Percentiles rank a stretch among this genome's conserved stretches.
These are phyloP conservation scores for Yamadazyma takamatsuzukensis DNA, from an alignment of 805 yeast species.

Conservation along the genomic window DNA sequence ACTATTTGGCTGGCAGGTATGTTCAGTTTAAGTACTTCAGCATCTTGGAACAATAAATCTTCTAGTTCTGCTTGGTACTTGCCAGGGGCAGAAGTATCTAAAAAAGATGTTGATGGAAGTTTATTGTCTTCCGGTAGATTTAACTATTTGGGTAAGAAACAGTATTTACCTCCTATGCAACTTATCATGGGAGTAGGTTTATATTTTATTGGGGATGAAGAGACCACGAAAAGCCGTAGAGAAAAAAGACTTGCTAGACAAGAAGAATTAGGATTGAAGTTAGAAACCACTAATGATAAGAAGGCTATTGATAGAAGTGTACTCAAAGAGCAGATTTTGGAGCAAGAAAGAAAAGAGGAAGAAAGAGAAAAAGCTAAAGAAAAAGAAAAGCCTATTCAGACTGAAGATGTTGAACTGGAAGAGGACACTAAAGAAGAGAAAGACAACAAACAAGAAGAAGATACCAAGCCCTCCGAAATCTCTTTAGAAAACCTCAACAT, in stretches of 20 bases:
- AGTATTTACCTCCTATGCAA: constrained; percentile 72
- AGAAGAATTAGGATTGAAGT: constrained; percentile 34
- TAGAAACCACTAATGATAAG: constrained; percentile 34
- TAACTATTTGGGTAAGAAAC: constrained; percentile 50
- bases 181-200: constrained; percentile 88
- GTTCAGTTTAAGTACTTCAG: constrained; percentile 73
- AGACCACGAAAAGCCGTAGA: constrained; percentile 35
- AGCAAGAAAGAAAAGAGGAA: constrained; percentile 7
- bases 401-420: neutral
- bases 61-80: constrained; percentile 85
- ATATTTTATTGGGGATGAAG: constrained; percentile 66
- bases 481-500: constrained; percentile 8
- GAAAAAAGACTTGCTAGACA: constrained; percentile 27
- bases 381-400: neutral
- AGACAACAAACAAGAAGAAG: constrained; percentile 2
- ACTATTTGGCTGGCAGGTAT: constrained; percentile 88
- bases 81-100: constrained; percentile 64
- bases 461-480: constrained; percentile 3
- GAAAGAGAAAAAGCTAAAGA: constrained; percentile 7
- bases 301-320: constrained; percentile 27
- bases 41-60: constrained; percentile 86
- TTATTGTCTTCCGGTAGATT: constrained; percentile 63
- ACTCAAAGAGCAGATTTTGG: constrained; percentile 11
- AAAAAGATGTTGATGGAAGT: constrained; percentile 59
- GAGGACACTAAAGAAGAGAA: neutral